Base-by-base conservation (phyloP, 139 green algal genomes). In the Raphidocelis subcapitata region DNA sequence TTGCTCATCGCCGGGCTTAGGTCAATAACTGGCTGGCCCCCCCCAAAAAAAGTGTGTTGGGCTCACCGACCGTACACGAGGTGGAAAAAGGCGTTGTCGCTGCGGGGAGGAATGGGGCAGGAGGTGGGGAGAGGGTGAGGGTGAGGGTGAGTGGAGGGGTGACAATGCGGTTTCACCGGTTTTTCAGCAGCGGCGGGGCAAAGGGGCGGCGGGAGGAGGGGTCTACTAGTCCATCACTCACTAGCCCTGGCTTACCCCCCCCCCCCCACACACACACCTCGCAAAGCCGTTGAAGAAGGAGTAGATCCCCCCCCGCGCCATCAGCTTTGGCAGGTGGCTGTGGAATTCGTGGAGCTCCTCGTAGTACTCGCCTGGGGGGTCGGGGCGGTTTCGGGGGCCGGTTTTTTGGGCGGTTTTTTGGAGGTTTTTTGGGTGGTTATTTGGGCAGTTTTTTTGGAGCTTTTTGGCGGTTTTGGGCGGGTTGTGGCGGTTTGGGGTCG, bases 241-340 rank as follows among this genome's bases (percentile, higher is more conserved):
- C 44, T 21, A 56, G 20, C 23, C 55, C 44, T 37, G 5, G 8
- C 4, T 5, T 56, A 12, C 3, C 33, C 41, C 31, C 4, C 21
- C 63, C 29, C 33, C 26, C 47, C 67, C 37, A 18, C 32, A 74
- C 90, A 62, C 94, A 95, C 92, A 83, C 0, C 86, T 87, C 10
- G 82, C 84, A 28, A 97, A 70, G 21, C 90, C 92, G 79, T 97
- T 98, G 86, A 99, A 99, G 74, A 95, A 99, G 8, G 81, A 92
- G 77, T 99, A 99, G 2, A 97, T 62, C 8, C 94, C 95, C 1
- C 71, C 80, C 18, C 79, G 79, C 2, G 55, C 60, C 57, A 97
- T 74, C 16, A 97, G 59, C 51, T 77, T 82, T 3, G 89, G 91
- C 36, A 97, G 73, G 46, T 75, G 67, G 15, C 54, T 23, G 72